Conservation (phyloP, 148 eudicot genomes). For the Spergularia bocconei region DNA sequence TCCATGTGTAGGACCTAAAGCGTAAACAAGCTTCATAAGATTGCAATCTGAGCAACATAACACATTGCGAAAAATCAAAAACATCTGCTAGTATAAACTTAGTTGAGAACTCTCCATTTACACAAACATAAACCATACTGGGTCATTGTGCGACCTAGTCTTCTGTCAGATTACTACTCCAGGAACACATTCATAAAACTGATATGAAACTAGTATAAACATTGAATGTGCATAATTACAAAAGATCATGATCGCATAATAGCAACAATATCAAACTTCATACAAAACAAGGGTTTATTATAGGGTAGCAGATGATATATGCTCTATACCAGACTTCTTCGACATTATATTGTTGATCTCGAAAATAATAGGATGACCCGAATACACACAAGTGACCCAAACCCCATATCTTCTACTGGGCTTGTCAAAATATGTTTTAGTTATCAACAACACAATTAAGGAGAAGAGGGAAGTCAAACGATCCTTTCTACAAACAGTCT, state of each 20-base stretch:
- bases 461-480: not conserved
- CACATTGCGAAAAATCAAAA: not conserved
- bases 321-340: not conserved
- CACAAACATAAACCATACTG: not conserved
- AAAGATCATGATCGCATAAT: not conserved
- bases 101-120: not conserved
- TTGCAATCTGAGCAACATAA: not conserved
- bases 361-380: not conserved
- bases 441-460: not conserved
- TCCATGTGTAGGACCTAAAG: constrained; percentile 96
- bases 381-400: too few species aligned
- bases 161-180: not conserved
- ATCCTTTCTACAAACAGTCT: not conserved
- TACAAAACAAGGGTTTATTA: not conserved
- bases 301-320: not conserved
- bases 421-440: too few species aligned
- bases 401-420: too few species aligned
- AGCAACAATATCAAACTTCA: not conserved
- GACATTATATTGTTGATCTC: not conserved
- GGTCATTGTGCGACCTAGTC: not conserved
- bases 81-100: not conserved
- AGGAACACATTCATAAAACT: not conserved
- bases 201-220: not conserved
- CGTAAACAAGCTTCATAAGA: constrained; percentile 10
- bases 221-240: not conserved